These are phyloP conservation scores for Globisporangium cylindrosporum DNA, from an alignment of 352 stramenopile genomes.

Conservation along the genomic window DNA sequence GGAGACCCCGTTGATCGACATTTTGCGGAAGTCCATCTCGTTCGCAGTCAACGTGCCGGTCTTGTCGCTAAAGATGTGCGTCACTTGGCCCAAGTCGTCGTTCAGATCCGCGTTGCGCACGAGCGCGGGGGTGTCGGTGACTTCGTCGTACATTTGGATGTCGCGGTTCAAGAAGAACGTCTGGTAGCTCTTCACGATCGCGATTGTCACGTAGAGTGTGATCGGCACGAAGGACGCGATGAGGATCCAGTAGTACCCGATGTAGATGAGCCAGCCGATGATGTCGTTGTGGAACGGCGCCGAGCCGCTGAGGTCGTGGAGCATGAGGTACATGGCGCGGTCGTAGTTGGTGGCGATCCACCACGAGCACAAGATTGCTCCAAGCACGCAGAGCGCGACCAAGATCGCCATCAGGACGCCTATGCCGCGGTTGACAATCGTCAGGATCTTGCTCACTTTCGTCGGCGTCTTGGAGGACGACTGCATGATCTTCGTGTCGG, in stretches of 20 bases:
- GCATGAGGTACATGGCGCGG: slow-evolving; percentile 65
- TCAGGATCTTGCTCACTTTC: slow-evolving; percentile 83
- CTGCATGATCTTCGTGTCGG: slow-evolving; percentile 89
- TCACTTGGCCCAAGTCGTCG: slow-evolving; percentile 85
- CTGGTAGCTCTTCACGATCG: slow-evolving; percentile 86
- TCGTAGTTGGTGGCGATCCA: slow-evolving; percentile 64
- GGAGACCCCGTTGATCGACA: slow-evolving; percentile 78
- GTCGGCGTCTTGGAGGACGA: slow-evolving; percentile 61
- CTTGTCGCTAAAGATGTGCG: slow-evolving; percentile 88
- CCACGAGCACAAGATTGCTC: slow-evolving; percentile 58
- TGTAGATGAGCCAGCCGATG: slow-evolving; percentile 67
- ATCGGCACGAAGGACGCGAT: slow-evolving; percentile 88
- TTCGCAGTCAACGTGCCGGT: slow-evolving; percentile 84
- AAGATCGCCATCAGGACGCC: slow-evolving; percentile 75
- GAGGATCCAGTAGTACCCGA: slow-evolving; percentile 88
- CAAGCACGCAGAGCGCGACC: slow-evolving; percentile 64
- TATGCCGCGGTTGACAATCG: slow-evolving; percentile 81
- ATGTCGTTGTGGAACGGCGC: slow-evolving; percentile 74
- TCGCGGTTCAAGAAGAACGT: slow-evolving; percentile 86
- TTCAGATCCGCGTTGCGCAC: slow-evolving; percentile 85
- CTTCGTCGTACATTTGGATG: slow-evolving; percentile 81
- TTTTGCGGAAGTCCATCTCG: slow-evolving; percentile 89
- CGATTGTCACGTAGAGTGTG: slow-evolving; percentile 86
- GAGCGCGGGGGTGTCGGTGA: slow-evolving; percentile 72
- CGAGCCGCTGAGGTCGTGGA: slow-evolving; percentile 55